Percentiles rank a stretch among this genome's conserved stretches.
phyloP scores from a whole-genome alignment of 2,329 filamentous ascomycete species.

The Esteya vermicola region DNA sequence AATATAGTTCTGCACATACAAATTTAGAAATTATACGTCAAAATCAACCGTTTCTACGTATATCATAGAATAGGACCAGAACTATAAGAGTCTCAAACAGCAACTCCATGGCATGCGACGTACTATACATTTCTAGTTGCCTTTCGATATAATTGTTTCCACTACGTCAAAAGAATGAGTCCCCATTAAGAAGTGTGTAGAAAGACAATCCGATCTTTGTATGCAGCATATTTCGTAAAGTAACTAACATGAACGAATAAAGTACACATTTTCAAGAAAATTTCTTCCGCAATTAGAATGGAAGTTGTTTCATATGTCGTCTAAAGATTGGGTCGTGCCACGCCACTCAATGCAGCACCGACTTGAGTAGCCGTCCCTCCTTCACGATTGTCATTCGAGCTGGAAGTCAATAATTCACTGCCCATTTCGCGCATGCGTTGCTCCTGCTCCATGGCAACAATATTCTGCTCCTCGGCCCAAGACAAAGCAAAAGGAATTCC shows the following conservation, averaged over 20 bases:
- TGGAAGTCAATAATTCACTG: constrained; percentile 50
- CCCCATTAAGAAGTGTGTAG: too few relatives aligned
- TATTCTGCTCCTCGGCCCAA: constrained; percentile 90
- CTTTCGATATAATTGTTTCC: too few relatives aligned
- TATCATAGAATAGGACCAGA: not conserved
- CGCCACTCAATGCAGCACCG: constrained; percentile 32
- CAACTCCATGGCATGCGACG: too few relatives aligned
- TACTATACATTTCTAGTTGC: too few relatives aligned
- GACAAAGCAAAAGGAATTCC: constrained; percentile 90
- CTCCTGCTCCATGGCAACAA: constrained; percentile 95
- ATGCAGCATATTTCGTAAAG: too few relatives aligned
- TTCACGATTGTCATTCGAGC: constrained; percentile 21
- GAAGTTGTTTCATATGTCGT: not conserved
- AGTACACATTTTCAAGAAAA: not conserved
- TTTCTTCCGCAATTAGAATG: not conserved
- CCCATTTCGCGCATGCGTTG: constrained; percentile 90
- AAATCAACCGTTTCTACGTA: too few relatives aligned
- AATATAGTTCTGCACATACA: not conserved
- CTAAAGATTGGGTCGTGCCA: constrained; percentile 34
- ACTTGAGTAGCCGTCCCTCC: constrained; percentile 33
- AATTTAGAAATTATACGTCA: not conserved
- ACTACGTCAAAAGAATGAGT: too few relatives aligned
- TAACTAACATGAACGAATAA: too few relatives aligned
- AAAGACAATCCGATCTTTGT: too few relatives aligned
- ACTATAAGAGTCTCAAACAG: too few relatives aligned